A percentile compares a stretch with the other conserved stretches of the same genome.
These are phyloP conservation scores for Penicillium freii DNA, from an alignment of 2,329 filamentous ascomycete species.

Conservation along the genomic window DNA sequence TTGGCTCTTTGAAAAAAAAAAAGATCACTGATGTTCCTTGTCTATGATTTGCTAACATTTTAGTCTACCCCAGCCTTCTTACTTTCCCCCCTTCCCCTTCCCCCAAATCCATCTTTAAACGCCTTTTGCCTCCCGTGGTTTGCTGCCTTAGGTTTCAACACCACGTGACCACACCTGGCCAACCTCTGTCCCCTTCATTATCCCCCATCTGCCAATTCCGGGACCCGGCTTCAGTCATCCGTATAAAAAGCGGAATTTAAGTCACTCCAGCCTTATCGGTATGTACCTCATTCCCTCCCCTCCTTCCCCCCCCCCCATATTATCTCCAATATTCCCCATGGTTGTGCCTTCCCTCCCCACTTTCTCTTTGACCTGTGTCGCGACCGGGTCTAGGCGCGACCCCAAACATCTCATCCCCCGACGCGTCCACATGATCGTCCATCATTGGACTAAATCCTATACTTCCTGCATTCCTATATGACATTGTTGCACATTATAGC, in stretches of 20 bases:
- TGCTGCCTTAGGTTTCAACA: slow-evolving; percentile 21
- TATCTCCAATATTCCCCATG: slow-evolving; percentile 3
- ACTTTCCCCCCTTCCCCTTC: slow-evolving; percentile 1
- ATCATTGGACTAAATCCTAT: neutral
- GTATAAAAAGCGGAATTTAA: slow-evolving; percentile 40
- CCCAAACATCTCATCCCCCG: slow-evolving; percentile 19
- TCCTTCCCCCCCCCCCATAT: slow-evolving; percentile 5
- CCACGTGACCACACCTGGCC: slow-evolving; percentile 26
- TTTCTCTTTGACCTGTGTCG: slow-evolving; percentile 20
- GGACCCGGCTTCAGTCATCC: slow-evolving; percentile 38
- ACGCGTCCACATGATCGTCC: slow-evolving; percentile 18
- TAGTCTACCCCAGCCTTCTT: slow-evolving; percentile 5
- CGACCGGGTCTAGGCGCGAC: slow-evolving; percentile 22
- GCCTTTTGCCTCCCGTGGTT: slow-evolving; percentile 4
- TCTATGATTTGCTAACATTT: slow-evolving; percentile 8
- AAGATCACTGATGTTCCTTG: neutral
- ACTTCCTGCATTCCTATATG: neutral
- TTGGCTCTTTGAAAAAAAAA: neutral
- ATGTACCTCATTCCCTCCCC: slow-evolving; percentile 31
- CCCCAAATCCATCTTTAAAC: neutral
- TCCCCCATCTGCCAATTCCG: slow-evolving; percentile 32
- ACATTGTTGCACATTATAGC: slow-evolving; percentile 10
- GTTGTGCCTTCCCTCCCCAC: slow-evolving; percentile 3
- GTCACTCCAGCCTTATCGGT: slow-evolving; percentile 44
- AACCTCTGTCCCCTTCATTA: slow-evolving; percentile 31